Evolutionary conservation across 257 asterid genomes (phyloP), one percentile per base, ranked within the genome.

Genomic region (Leonotis leonurus): DNA sequence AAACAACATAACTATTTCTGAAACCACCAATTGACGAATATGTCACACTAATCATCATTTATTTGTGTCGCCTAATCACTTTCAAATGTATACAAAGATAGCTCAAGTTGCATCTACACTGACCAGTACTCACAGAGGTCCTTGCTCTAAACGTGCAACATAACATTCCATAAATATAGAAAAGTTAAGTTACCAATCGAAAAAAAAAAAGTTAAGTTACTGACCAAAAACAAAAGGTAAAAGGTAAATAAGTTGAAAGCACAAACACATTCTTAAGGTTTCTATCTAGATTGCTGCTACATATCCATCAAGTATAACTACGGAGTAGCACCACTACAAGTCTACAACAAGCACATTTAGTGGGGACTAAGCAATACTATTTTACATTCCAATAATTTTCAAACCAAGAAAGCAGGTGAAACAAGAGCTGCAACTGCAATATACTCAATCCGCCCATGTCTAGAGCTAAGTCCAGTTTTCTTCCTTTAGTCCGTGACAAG

Each of bases 261-360:
- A 3, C 37, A 30, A 37, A 37, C 54, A 54, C 61, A 35, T 55
- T 32, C 48, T 35, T 27, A 54, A 50, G 43, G 56, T 69, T 66
- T 26, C 69, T 66, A 58, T 35, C 75, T 62, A 37, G 58, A 41
- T 70, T 68, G 69, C 63, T 67, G 33, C 60, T 70, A 66, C 79
- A 77, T n/a, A n/a, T n/a, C 33, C 71, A 56, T 52, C 22, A 60
- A 13, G 39, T 57, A 69, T 58, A 67, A 46, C 63, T 64, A 68
- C 78, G 72, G 41, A 67, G 62, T 6, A 39, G 48, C 51, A 61
- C 44, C 56, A 67, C 65, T 54, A 67, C n/a, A n/a, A n/a, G n/a
- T n/a, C n/a, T n/a, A n/a, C 74, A 61, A 39, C 67, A 56, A 68
- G 46, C 58, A 58, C 48, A 13, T 11, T 29, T 14, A 40, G n/a